phyloP scores from a whole-genome alignment of 1,139 yeast species.

The Eremothecium sinecaudum region DNA sequence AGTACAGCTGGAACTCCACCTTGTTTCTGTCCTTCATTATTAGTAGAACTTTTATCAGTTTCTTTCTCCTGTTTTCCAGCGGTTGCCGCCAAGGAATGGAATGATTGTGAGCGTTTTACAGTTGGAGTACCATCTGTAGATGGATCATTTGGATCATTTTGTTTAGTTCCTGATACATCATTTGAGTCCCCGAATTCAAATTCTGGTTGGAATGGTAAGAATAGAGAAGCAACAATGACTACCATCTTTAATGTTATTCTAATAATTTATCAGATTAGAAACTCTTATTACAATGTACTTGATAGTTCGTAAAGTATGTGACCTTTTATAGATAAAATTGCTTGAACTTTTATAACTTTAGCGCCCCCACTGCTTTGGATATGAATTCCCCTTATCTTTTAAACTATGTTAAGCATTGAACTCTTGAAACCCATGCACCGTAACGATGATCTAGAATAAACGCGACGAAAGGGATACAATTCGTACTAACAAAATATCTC shows the following conservation, averaged over 20 bases:
- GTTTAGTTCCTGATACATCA: slow-evolving; percentile 18
- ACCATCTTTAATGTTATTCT: slow-evolving; percentile 24
- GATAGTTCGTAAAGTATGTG: no score
- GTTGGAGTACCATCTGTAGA: slow-evolving; percentile 9
- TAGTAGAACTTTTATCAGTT: neutral
- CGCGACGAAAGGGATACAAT: no score
- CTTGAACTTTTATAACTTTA: no score
- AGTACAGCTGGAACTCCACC: slow-evolving; percentile 9
- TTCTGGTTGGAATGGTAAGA: slow-evolving; percentile 30
- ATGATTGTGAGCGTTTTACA: slow-evolving; percentile 19
- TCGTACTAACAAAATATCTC: neutral
- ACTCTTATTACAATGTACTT: no score
- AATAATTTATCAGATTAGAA: no score
- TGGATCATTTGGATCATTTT: slow-evolving; percentile 2
- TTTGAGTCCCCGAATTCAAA: no score
- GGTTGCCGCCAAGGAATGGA: slow-evolving; percentile 15
- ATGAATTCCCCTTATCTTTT: no score
- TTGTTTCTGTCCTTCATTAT: slow-evolving; percentile 3
- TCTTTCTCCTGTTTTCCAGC: neutral
- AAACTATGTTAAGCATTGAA: no score
- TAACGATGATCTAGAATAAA: no score
- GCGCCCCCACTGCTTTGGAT: no score
- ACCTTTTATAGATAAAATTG: no score
- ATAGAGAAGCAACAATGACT: slow-evolving; percentile 29
- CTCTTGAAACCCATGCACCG: no score